phyloP scores from a whole-genome alignment of 2,329 filamentous ascomycete species.

The Fusarium multiceps region DNA sequence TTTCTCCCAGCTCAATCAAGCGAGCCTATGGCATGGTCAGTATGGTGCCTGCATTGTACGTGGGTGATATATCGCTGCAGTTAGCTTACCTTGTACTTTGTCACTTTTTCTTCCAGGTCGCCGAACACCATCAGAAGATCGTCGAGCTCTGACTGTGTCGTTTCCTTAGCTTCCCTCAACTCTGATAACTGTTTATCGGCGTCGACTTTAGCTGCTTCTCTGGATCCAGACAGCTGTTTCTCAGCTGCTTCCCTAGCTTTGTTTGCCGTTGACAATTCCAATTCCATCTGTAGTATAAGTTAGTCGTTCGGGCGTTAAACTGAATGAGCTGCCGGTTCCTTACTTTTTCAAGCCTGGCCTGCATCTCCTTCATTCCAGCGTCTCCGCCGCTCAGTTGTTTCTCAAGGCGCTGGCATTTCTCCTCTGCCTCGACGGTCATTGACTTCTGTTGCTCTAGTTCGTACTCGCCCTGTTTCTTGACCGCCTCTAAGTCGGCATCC shows the following conservation, averaged over 20 bases:
- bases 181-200: constrained; percentile 49
- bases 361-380: constrained; percentile 34
- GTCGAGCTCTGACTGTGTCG: constrained; percentile 78
- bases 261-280: constrained; percentile 60
- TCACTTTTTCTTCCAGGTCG: constrained; percentile 81
- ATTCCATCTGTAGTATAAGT: constrained; percentile 46
- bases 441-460: constrained; percentile 40
- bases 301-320: constrained; percentile 43
- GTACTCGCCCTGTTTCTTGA: constrained; percentile 25
- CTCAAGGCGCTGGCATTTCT: constrained; percentile 43
- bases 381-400: constrained; percentile 42
- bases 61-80: neutral
- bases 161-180: constrained; percentile 71
- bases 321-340: neutral
- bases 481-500: constrained; percentile 43
- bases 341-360: constrained; percentile 45
- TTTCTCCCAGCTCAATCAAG: constrained; percentile 73
- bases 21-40: constrained; percentile 58
- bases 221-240: constrained; percentile 55
- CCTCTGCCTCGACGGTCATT: constrained; percentile 44
- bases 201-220: constrained; percentile 68
- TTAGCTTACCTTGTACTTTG: constrained; percentile 75
- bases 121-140: constrained; percentile 85
- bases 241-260: constrained; percentile 69
- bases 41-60: neutral